Base-by-base conservation (phyloP, 108 stramenopile genomes). In the Cyclostephanos tholiformis region DNA sequence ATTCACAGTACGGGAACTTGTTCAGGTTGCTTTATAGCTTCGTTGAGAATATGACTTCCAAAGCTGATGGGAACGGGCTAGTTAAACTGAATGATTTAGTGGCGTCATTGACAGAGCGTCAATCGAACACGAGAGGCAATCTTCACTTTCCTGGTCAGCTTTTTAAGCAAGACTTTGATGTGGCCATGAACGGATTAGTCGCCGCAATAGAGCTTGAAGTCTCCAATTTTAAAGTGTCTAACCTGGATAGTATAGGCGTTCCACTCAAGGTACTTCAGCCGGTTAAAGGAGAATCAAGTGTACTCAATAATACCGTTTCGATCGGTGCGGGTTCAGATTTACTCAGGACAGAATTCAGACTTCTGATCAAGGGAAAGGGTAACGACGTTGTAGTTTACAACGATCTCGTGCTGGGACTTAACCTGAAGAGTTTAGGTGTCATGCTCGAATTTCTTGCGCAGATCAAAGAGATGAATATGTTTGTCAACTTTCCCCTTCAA, bases 121-220 rank as follows among this genome's bases (percentile, higher is more conserved):
- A 79, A 35, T 79, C 77, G 22, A 67, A 29, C 38, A 55, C 43
- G 26, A 36, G 23, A 23, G 83, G 83, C 25, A 65, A 71, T 41
- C 44, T 84, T 32, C 9, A 66, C 56, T 84, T 48, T 55, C 68
- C 48, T 32, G 79, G 72, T 25, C 49, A 71, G 3, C 16, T 84
- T 0, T 84, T 74, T 41, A 61, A 23, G 41, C 65, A 67, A 63
- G 85, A 82, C 22, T 53, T 73, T 8, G 62, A 83, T 6, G 61
- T 93, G 25, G 57, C 74, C 16, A 67, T 88, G 17, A 86, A 88
- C 58, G 90, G 87, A 13, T 74, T 93, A 1, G 76, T 88, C n/a
- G 88, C 90, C 38, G 76, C 41, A 17, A 75, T 91, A 26, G 64
- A 72, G 49, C 29, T 93, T n/a, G 65, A 79, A 29, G 77, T 81